Percentiles rank a stretch among this genome's conserved stretches.
phyloP scores from a whole-genome alignment of 2,329 filamentous ascomycete genomes.

The Cladosporium sp. region DNA sequence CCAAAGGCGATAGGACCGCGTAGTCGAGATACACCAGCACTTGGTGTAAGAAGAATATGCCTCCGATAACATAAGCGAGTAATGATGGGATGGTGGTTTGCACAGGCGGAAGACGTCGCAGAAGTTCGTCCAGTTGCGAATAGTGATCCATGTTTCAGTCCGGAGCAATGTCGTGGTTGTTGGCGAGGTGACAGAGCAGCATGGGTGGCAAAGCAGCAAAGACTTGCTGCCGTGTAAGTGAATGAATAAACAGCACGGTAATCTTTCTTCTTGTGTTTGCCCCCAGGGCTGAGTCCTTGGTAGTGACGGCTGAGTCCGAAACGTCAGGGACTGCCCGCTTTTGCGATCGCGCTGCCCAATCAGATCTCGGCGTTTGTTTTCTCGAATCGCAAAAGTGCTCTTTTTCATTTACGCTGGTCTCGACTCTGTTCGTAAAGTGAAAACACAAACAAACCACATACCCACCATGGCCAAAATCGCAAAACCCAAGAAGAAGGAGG shows the following conservation, averaged over 20 bases:
- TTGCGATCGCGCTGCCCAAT: not conserved
- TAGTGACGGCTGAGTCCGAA: not conserved
- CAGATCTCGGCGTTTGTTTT: not conserved
- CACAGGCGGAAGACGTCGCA: constrained; percentile 15
- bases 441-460: not conserved
- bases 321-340: not conserved
- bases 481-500: constrained; percentile 46
- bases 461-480: constrained; percentile 41
- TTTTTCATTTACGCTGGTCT: not conserved
- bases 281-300: too few relatives aligned
- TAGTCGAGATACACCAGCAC: constrained; percentile 26
- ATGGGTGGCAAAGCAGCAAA: constrained; percentile 14
- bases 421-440: not conserved
- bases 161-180: constrained; percentile 1
- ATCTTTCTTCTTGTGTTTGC: not conserved
- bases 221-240: constrained; percentile 15
- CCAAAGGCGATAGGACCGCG: constrained; percentile 37
- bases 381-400: not conserved
- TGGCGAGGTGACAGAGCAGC: not conserved
- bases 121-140: constrained; percentile 18
- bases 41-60: constrained; percentile 30
- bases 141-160: constrained; percentile 22
- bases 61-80: constrained; percentile 22
- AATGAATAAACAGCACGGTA: not conserved
- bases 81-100: constrained; percentile 17